These are phyloP conservation scores for Annona cherimola DNA, from an alignment of 164 flowering plant genomes.

Conservation along the genomic window DNA sequence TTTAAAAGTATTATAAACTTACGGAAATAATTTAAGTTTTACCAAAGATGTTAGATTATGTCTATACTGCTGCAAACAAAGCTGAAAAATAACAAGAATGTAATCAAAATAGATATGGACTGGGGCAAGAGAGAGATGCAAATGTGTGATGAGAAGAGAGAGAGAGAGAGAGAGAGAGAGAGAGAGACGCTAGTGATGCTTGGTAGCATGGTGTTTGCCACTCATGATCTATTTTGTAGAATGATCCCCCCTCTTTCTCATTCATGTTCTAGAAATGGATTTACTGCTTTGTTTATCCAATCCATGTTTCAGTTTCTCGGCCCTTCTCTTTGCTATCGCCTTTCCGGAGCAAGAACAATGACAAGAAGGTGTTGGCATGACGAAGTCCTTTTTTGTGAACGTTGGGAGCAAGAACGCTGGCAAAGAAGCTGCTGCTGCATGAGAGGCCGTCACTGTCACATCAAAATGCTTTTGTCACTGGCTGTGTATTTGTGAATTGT, in stretches of 20 bases:
- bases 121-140: too few relatives aligned
- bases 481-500: background rate
- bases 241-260: background rate
- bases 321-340: constrained; percentile 79
- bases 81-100: too few relatives aligned
- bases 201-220: too few relatives aligned
- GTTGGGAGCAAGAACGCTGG: background rate
- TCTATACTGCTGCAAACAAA: too few relatives aligned
- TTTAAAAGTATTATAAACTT: too few relatives aligned
- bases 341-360: constrained; percentile 67
- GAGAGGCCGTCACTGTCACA: too few relatives aligned
- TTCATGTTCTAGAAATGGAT: background rate
- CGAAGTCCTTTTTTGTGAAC: background rate
- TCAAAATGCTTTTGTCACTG: background rate
- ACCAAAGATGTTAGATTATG: too few relatives aligned
- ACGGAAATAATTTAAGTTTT: too few relatives aligned
- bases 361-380: constrained; percentile 50
- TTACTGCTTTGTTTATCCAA: background rate
- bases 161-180: too few relatives aligned
- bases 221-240: background rate
- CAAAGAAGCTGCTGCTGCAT: background rate
- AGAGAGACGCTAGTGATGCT: too few relatives aligned
- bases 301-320: constrained; percentile 57
- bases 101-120: too few relatives aligned
- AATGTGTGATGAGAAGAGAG: too few relatives aligned